Evolutionary conservation across 1,284 basidiomycete species (phyloP), one percentile per base, ranked within the genome.

Genomic region (Cutaneotrichosporon sp.): DNA sequence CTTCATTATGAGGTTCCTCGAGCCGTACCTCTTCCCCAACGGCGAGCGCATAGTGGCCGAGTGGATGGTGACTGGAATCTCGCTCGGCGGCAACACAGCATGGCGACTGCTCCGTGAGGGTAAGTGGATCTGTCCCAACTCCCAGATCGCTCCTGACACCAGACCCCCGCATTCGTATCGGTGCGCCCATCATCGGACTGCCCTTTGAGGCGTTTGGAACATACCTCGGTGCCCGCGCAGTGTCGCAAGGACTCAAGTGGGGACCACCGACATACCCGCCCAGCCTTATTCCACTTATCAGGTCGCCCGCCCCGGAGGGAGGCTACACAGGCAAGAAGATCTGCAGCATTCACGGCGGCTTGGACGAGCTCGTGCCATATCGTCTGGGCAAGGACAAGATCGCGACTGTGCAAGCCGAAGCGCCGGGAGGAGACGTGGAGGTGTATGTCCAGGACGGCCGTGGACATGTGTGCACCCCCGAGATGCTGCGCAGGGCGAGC

Each of bases 1-100:
- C 0, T 84, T 86, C 72, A 69, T 94, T 52, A 85, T 92, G 57
- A 87, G 91, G 67, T 86, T 89, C 65, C 77, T 94, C 3, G 82
- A 85, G 0, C 68, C 84, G 1, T 88, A 86, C 69, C 73, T 94
- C 20, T 94, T 87, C 67, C 89, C 89, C 0, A 65, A 76, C 19
- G 83, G 78, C 12, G 84, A 91, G 60, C 78, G 82, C 11, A 69
- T 63, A 5, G 80, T 94, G 35, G 78, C 76, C 4, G 79, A 83
- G 54, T 93, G 84, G 83, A 82, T 83, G 31, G 67, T 75, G 14
- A 76, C 77, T 0, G 80, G 80, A 7, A 74, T 79, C 49, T 77
- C 75, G 3, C 71, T 81, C 0, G 80, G 80, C 10, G 80, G 73
- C 60, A 52, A 59, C 65, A 43, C 51, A 5, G 53, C 49, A 4